Evolutionary conservation across 495 filamentous ascomycete species (phyloP), one percentile per base, ranked within the genome.

Genomic region (Evansstolkia leycettana): DNA sequence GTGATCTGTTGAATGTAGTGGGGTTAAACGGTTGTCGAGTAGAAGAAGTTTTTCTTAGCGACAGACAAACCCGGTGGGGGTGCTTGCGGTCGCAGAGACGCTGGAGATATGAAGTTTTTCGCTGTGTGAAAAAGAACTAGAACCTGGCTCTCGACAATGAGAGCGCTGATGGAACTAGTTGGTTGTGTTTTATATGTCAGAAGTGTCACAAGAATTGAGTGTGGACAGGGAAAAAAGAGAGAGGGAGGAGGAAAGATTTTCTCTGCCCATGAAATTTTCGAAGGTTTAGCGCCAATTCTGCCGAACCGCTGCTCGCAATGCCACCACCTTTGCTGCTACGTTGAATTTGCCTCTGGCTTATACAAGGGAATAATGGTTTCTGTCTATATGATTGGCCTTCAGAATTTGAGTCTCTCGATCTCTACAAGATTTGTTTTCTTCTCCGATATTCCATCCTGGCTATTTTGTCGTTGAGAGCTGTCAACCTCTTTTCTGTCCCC

Each of bases 1-100:
- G 70, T 69, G 73, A 75, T 62, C 67, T 54, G 49, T 46, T 17
- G 11, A 38, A 47, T 43, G 47, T 41, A 48, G 63, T 60, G 62
- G 63, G 65, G 63, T 58, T 55, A 48, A 45, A 40, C n/a, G n/a
- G n/a, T n/a, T n/a, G n/a, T n/a, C 39, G 39, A 37, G 34, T 47
- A 44, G 45, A 39, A 39, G 37, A 47, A 38, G 36, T 16, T 45
- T n/a, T 47, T 54, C 10, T 5, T 48, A 59, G 55, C 57, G 57
- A 64, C 45, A 43, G 41, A 53, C 52, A 48, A 50, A 40, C 46
- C 48, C 46, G 37, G 48, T 45, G 50, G 51, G 46, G 47, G 37
- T 41, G 46, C 19, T 51, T 50, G 25, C 31, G 28, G 28, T 33
- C 20, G 28, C 16, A 32, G 26, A 28, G 23, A 33, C 32, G 13